Evolutionary conservation across 371 early-diverging fungal species (phyloP), one percentile per base, ranked within the genome.

Genomic region (Thermomucor indicae-seudaticae): DNA sequence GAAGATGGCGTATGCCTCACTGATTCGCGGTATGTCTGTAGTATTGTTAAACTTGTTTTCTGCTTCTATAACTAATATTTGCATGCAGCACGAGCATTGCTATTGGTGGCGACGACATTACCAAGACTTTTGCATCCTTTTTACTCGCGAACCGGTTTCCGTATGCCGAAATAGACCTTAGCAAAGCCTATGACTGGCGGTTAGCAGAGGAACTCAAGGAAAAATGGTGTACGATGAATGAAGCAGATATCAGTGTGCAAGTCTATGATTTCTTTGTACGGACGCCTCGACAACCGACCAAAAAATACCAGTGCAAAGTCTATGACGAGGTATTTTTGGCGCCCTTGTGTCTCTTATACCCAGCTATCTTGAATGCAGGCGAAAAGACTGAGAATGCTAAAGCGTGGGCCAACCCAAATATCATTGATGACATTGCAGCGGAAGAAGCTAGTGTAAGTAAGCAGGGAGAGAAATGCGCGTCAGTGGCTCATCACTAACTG

Each of bases 71-170:
- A 5, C 44, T 41, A 43, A 44, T 24, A 8, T 12, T 32, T 49
- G 12, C 51, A 11, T 24, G 11, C 28, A 64, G 72, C 11, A 51
- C 60, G 23, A 55, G 59, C 2, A 62, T 72, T 39, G 35, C 53
- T 31, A 86, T 88, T 46, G 95, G 93, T 19, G 91, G 91, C 8
- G 93, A 94, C 52, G 93, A 93, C 49, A 83, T 94, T 7, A 89
- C 93, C 3, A 66, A 75, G 10, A 84, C 86, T 20, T 79, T 94
- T 41, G 63, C 79, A 27, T 78, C 77, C 0, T 62, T 93, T 42
- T 67, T 94, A 12, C 58, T 60, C 44, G 65, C 74, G 24, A 85
- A 79, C 58, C 67, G 70, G 4, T 94, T 93, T 49, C 95, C 94
- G 0, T 93, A 93, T 54, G 54, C 49, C 5, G 82, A 83, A 6